These are phyloP conservation scores for Sechiopsis laciniata DNA, from an alignment of 306 rosid genomes.

Conservation along the genomic window DNA sequence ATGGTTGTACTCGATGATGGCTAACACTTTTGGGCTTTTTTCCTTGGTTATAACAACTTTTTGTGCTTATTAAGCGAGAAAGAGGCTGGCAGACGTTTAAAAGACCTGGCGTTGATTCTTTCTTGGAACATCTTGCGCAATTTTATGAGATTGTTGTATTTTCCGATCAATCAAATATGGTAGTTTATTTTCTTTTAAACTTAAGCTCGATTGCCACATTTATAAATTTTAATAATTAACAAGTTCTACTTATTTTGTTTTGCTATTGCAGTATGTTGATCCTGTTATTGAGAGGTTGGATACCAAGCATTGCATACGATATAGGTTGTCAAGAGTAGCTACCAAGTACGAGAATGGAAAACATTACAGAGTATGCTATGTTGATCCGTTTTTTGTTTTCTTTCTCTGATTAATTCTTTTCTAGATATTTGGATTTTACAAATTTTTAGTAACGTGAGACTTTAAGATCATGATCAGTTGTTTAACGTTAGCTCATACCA, in stretches of 20 bases:
- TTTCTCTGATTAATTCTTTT: neutral
- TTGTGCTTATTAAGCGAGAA: slow-evolving; percentile 65
- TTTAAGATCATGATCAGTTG: neutral
- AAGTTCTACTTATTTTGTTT: slow-evolving; percentile 21
- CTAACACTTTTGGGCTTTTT: slow-evolving; percentile 1
- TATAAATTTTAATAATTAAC: slow-evolving; percentile 1
- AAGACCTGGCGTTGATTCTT: slow-evolving; percentile 96
- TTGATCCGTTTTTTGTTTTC: slow-evolving; percentile 22
- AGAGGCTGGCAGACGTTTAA: slow-evolving; percentile 96
- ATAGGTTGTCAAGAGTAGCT: slow-evolving; percentile 81
- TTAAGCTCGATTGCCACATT: slow-evolving; percentile 3
- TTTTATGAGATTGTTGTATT: slow-evolving; percentile 77
- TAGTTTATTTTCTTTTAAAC: slow-evolving; percentile 30
- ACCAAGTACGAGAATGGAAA: slow-evolving; percentile 83
- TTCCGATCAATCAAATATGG: slow-evolving; percentile 85
- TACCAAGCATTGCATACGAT: slow-evolving; percentile 73
- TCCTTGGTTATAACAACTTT: slow-evolving; percentile 21
- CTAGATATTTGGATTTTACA: slow-evolving; percentile 12
- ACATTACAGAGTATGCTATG: slow-evolving; percentile 72
- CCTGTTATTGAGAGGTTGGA: slow-evolving; percentile 90
- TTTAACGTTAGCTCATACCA: neutral
- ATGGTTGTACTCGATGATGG: neutral
- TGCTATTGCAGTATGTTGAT: slow-evolving; percentile 70
- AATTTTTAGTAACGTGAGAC: neutral
- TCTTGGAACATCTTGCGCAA: slow-evolving; percentile 89